Evolutionary conservation across 2,329 filamentous ascomycete species (phyloP).

Genomic region (Fusarium concolor): DNA sequence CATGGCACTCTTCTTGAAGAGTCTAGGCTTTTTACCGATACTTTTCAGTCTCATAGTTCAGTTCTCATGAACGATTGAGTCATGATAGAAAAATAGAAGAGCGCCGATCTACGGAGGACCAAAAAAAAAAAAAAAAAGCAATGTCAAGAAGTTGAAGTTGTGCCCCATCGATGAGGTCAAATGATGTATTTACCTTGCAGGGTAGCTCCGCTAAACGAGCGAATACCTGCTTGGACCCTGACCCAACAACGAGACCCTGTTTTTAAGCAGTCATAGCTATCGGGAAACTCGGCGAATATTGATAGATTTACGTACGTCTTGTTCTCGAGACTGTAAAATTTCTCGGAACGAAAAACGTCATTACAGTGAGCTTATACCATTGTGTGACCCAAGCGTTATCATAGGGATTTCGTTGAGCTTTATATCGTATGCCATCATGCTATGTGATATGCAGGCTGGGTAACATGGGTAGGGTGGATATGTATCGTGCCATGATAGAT

Average conservation of each 20-base stretch:
- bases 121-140: neutral
- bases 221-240: constrained; percentile 17
- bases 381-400: neutral
- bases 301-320: neutral
- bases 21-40: neutral
- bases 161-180: constrained; percentile 22
- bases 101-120: constrained; percentile 1
- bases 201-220: constrained; percentile 30
- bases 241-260: constrained; percentile 21
- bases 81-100: neutral
- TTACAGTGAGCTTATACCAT: neutral
- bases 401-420: neutral
- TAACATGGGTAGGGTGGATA: constrained; percentile 13
- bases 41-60: neutral
- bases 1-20: too few species aligned
- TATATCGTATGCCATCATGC: constrained; percentile 30
- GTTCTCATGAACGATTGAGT: constrained; percentile 20
- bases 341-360: neutral
- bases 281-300: constrained; percentile 11
- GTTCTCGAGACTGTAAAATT: neutral
- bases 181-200: constrained; percentile 21
- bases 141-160: neutral
- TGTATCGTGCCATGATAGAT: constrained; percentile 34
- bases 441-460: constrained; percentile 8
- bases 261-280: constrained; percentile 12